A percentile compares a stretch with the other conserved stretches of the same genome.
Evolutionary conservation across 2,329 filamentous ascomycete species (phyloP).

Genomic region (Alternaria consortialis): DNA sequence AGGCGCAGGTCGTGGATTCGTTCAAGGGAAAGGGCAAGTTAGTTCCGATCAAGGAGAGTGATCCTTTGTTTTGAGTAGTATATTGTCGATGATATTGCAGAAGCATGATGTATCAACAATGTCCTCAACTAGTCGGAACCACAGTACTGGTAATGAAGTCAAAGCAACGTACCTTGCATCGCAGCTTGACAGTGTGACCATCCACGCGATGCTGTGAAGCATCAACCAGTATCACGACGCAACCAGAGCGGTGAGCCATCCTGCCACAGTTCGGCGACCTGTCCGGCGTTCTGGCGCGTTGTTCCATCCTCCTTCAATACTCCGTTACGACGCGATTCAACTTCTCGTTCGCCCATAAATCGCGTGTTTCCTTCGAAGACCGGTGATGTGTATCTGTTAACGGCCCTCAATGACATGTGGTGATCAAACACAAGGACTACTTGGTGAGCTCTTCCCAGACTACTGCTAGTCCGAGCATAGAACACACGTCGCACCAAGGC

Average conservation of each 20-base stretch:
- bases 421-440: neutral
- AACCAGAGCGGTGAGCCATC: conserved; percentile 19
- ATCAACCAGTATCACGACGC: conserved; percentile 8
- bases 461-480: neutral
- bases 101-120: neutral
- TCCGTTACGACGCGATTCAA: neutral
- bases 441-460: neutral
- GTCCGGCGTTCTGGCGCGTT: neutral
- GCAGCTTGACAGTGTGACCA: conserved; percentile 14
- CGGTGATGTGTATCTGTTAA: neutral
- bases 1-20: conserved; percentile 61
- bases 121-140: neutral
- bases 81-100: neutral
- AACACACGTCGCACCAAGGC: conserved; percentile 3
- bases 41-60: conserved; percentile 53
- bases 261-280: conserved; percentile 27
- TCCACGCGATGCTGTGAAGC: conserved; percentile 18
- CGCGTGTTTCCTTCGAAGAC: neutral
- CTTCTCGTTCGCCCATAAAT: neutral
- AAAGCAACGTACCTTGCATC: conserved; percentile 22
- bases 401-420: neutral
- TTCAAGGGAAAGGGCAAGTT: conserved; percentile 62
- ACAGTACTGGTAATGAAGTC: neutral
- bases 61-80: conserved; percentile 26
- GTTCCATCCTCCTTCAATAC: neutral